A percentile compares a stretch with the other conserved stretches of the same genome.
Conservation (phyloP, 176 grass and related monocot species). For the Themeda triandra region DNA sequence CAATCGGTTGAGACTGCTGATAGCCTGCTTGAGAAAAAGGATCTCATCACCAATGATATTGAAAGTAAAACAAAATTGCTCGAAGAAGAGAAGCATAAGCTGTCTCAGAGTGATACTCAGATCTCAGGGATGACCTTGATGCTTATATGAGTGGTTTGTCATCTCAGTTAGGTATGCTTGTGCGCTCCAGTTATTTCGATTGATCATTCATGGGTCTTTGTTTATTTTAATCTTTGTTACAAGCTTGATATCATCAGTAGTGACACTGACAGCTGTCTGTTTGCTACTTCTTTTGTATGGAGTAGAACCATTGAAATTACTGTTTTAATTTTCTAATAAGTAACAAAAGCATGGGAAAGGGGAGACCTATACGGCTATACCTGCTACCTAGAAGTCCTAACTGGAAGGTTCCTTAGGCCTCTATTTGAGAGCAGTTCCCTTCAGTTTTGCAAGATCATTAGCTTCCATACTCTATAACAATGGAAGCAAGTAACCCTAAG, state of each 20-base stretch:
- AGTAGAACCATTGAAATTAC: background rate
- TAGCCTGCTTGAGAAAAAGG: constrained; percentile 92
- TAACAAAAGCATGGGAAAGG: background rate
- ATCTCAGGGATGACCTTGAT: constrained; percentile 88
- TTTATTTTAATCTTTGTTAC: constrained; percentile 17
- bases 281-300: background rate
- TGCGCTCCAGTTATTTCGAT: background rate
- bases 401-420: background rate
- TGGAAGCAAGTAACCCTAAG: background rate
- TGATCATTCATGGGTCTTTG: background rate
- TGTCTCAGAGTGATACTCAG: constrained; percentile 30
- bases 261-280: background rate
- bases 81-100: constrained; percentile 70
- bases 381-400: background rate
- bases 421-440: background rate
- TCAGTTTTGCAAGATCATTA: background rate
- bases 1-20: constrained; percentile 91
- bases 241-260: background rate
- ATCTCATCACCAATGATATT: constrained; percentile 62
- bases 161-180: constrained; percentile 81
- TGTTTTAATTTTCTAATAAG: background rate
- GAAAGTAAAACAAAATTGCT: constrained; percentile 75
- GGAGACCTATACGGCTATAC: background rate
- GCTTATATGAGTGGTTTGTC: constrained; percentile 93
- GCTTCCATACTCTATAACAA: background rate